Evolutionary conservation across 2,329 filamentous ascomycete species (phyloP).

Genomic region (Pseudocercospora cruenta): DNA sequence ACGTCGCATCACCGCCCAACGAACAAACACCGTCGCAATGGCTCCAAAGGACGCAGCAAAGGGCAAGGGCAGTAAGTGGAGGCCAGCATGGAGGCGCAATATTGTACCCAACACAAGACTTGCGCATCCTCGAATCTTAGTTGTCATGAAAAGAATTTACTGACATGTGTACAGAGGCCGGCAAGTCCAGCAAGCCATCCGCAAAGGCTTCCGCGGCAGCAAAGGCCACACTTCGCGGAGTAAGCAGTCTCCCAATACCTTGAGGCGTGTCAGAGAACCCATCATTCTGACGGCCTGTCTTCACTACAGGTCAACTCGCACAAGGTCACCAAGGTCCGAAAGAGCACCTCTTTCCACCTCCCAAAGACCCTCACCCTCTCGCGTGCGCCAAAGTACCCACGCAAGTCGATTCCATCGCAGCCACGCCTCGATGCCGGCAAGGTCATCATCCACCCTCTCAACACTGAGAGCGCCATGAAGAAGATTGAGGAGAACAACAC

Average conservation of each 20-base stretch:
- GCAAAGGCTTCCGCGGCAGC: slow-evolving; percentile 86
- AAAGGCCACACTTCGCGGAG: slow-evolving; percentile 94
- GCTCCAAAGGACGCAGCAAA: slow-evolving; percentile 36
- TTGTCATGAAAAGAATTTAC: slow-evolving; percentile 21
- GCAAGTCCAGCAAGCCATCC: slow-evolving; percentile 62
- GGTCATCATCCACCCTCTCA: slow-evolving; percentile 96
- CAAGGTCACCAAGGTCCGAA: slow-evolving; percentile 91
- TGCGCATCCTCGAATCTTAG: background rate
- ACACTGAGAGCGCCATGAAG: slow-evolving; percentile 99
- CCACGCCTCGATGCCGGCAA: slow-evolving; percentile 96
- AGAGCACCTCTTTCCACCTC: slow-evolving; percentile 92
- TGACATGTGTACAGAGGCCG: slow-evolving; percentile 42
- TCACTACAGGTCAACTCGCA: slow-evolving; percentile 67
- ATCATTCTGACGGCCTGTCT: slow-evolving; percentile 57
- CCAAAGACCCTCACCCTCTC: slow-evolving; percentile 95
- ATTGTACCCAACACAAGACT: background rate
- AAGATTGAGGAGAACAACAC: slow-evolving; percentile 99
- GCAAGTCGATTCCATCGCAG: slow-evolving; percentile 88
- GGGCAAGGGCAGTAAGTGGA: slow-evolving; percentile 26
- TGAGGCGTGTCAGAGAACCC: slow-evolving; percentile 54
- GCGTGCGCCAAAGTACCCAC: slow-evolving; percentile 91
- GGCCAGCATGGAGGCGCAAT: slow-evolving; percentile 3
- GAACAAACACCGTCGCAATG: slow-evolving; percentile 33
- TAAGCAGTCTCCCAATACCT: slow-evolving; percentile 61
- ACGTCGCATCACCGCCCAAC: slow-evolving; percentile 21